These are phyloP conservation scores for Cryptosporidium baileyi DNA, from an alignment of 169 alveolate species.

Conservation along the genomic window DNA sequence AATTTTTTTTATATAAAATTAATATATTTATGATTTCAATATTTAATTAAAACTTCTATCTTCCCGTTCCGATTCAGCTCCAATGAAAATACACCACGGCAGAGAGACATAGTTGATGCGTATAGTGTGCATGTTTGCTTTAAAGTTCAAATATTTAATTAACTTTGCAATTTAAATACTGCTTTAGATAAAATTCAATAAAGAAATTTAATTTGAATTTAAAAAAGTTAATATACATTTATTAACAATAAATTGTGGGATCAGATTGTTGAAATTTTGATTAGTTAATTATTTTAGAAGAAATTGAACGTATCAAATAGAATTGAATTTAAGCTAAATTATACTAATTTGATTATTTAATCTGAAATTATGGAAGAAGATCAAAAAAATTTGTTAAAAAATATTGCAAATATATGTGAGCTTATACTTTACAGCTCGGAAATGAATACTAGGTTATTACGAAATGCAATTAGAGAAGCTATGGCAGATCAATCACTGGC, in stretches of 20 bases:
- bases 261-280: too few species aligned
- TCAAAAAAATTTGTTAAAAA: slow-evolving; percentile 31
- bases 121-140: slow-evolving; percentile 68
- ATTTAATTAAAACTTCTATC: background rate
- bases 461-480: slow-evolving; percentile 57
- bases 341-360: background rate
- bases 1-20: background rate
- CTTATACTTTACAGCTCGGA: slow-evolving; percentile 63
- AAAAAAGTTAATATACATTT: background rate
- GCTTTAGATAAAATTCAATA: background rate
- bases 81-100: background rate
- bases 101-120: slow-evolving; percentile 7
- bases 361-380: slow-evolving; percentile 25
- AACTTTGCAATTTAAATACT: background rate
- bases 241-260: background rate
- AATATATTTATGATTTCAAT: background rate
- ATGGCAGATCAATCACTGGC: slow-evolving; percentile 27
- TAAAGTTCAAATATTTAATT: background rate
- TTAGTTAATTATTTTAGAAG: too few species aligned
- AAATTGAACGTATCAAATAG: too few species aligned
- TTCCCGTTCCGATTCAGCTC: background rate
- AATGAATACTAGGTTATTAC: slow-evolving; percentile 23
- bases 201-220: background rate
- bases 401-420: slow-evolving; percentile 46
- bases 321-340: background rate